phyloP scores from a whole-genome alignment of 2,329 filamentous ascomycete species.

The Colletotrichum orchidophilum region DNA sequence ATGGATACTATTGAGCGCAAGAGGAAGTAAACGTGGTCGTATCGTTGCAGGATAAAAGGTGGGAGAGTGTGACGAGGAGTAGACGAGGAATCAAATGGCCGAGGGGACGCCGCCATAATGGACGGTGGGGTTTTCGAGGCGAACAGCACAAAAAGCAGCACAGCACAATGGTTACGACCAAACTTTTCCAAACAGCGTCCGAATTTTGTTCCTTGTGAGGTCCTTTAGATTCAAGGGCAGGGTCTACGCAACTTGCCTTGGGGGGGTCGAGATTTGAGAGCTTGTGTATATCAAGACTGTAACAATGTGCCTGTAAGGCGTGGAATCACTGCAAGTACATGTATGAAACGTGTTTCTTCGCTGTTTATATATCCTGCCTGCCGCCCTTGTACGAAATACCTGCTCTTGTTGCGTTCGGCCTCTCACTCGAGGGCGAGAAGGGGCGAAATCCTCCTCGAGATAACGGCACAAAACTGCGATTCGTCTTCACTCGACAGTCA shows the following conservation, averaged over 20 bases:
- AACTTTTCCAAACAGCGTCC: slow-evolving; percentile 1
- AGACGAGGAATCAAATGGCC: not conserved
- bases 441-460: too few species aligned
- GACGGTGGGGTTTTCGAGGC: not conserved
- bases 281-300: not conserved
- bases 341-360: not conserved
- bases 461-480: too few species aligned
- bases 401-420: too few species aligned
- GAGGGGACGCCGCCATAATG: slow-evolving; percentile 9
- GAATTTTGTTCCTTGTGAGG: not conserved
- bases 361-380: too few species aligned
- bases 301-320: not conserved
- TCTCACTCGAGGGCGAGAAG: too few species aligned
- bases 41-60: not conserved
- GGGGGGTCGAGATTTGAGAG: not conserved
- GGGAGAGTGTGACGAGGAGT: not conserved
- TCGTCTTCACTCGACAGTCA: too few species aligned
- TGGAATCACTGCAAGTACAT: not conserved
- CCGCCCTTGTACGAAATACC: too few species aligned
- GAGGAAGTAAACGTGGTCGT: slow-evolving; percentile 64
- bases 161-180: slow-evolving; percentile 26
- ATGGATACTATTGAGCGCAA: slow-evolving; percentile 71
- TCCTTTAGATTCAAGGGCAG: not conserved
- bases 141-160: slow-evolving; percentile 22
- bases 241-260: not conserved